Evolutionary conservation across 257 asterid species (phyloP).

Genomic region (Voacanga thouarsii): DNA sequence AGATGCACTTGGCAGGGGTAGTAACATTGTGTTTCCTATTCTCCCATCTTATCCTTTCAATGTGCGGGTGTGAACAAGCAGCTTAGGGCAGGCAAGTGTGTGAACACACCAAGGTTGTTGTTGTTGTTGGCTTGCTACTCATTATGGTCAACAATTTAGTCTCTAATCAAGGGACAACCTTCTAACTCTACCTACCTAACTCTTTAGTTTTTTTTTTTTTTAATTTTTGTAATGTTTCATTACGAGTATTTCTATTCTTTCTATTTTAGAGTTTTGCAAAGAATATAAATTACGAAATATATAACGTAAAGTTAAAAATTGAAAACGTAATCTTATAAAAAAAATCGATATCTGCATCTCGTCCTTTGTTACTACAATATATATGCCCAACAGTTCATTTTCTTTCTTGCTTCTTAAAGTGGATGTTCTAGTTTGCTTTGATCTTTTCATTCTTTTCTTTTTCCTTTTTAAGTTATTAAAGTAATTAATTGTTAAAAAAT

Average conservation of each 20-base stretch:
- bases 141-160: neutral
- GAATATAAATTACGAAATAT: too few species aligned
- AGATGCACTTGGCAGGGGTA: too few species aligned
- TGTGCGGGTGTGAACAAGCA: neutral
- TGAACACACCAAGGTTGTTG: neutral
- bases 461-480: neutral
- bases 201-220: too few species aligned
- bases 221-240: too few species aligned
- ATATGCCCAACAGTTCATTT: too few species aligned
- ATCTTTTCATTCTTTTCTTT: neutral
- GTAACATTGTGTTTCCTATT: constrained; percentile 5
- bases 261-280: too few species aligned
- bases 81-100: neutral
- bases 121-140: neutral
- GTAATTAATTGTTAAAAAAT: neutral
- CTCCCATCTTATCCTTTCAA: neutral
- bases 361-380: too few species aligned
- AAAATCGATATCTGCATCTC: too few species aligned
- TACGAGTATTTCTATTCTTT: too few species aligned
- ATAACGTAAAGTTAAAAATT: too few species aligned
- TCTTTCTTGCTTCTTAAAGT: neutral
- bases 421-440: neutral
- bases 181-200: neutral
- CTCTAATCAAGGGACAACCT: neutral
- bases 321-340: too few species aligned